Percentiles rank a stretch among this genome's conserved stretches.
phyloP scores from a whole-genome alignment of 371 early-diverging fungal genomes.

The Syncephalastrum contaminatum region DNA sequence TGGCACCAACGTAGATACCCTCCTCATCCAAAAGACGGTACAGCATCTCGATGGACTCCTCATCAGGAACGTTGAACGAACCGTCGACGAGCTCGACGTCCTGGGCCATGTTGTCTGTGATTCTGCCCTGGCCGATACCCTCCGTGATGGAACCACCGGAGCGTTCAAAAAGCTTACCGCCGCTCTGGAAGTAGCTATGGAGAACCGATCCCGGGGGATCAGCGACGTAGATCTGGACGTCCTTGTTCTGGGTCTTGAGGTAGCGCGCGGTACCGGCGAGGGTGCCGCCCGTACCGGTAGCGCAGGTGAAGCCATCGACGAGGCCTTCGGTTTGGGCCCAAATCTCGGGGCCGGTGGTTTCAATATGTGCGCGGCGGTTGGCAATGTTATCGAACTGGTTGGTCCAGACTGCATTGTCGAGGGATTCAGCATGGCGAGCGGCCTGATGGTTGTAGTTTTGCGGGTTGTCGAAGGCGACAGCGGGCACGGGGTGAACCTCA shows the following conservation, averaged over 20 bases:
- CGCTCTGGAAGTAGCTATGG: slow-evolving; percentile 74
- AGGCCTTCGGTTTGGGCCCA: slow-evolving; percentile 80
- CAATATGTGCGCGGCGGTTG: slow-evolving; percentile 89
- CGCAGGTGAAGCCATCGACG: slow-evolving; percentile 87
- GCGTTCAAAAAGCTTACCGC: slow-evolving; percentile 68
- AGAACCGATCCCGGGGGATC: slow-evolving; percentile 95
- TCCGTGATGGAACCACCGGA: slow-evolving; percentile 82
- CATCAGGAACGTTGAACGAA: slow-evolving; percentile 81
- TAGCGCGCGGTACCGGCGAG: slow-evolving; percentile 84
- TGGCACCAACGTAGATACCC: slow-evolving; percentile 92
- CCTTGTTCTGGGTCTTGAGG: slow-evolving; percentile 71
- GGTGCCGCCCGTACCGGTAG: slow-evolving; percentile 94
- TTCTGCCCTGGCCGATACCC: slow-evolving; percentile 93
- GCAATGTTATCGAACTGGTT: slow-evolving; percentile 89
- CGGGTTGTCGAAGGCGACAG: slow-evolving; percentile 89
- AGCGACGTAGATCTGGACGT: slow-evolving; percentile 80
- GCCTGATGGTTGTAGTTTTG: slow-evolving; percentile 96
- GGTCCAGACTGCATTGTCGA: slow-evolving; percentile 93
- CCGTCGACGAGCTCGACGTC: slow-evolving; percentile 83
- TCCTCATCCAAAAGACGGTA: slow-evolving; percentile 91
- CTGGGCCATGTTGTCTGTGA: slow-evolving; percentile 85
- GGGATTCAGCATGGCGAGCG: slow-evolving; percentile 73
- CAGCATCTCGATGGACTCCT: slow-evolving; percentile 78
- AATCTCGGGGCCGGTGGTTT: slow-evolving; percentile 96
- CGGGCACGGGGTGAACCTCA: slow-evolving; percentile 87